Evolutionary conservation across 495 filamentous ascomycete species (phyloP).

Genomic region (Alectoria sarmentosa): DNA sequence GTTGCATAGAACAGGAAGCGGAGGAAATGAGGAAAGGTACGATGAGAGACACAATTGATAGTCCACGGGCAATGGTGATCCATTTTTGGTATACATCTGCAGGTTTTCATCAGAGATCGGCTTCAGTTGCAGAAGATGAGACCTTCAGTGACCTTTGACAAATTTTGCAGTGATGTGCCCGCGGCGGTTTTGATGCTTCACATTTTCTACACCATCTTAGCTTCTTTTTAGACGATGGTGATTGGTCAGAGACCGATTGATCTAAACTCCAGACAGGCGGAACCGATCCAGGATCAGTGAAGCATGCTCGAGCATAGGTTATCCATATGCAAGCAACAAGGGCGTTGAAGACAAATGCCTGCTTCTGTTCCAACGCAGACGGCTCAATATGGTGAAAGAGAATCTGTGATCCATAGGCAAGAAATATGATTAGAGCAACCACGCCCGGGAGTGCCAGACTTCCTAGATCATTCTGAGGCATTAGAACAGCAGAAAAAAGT

Average conservation of each 20-base stretch:
- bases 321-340: slow-evolving; percentile 68
- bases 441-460: slow-evolving; percentile 17
- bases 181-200: slow-evolving; percentile 69
- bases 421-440: slow-evolving; percentile 57
- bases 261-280: slow-evolving; percentile 30
- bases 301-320: slow-evolving; percentile 70
- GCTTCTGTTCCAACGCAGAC: slow-evolving; percentile 50
- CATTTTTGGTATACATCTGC: slow-evolving; percentile 89
- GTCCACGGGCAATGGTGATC: slow-evolving; percentile 99
- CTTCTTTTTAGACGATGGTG: slow-evolving; percentile 28
- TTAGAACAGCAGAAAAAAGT: neutral
- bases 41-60: slow-evolving; percentile 82
- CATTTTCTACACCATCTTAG: slow-evolving; percentile 84
- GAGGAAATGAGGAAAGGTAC: slow-evolving; percentile 82
- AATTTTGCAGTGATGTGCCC: slow-evolving; percentile 86
- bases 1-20: slow-evolving; percentile 81
- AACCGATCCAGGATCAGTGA: slow-evolving; percentile 64
- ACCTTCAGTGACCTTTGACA: slow-evolving; percentile 55
- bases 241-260: slow-evolving; percentile 8
- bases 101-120: neutral
- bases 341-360: slow-evolving; percentile 66
- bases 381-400: slow-evolving; percentile 72
- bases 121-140: neutral
- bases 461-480: slow-evolving; percentile 4
- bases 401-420: slow-evolving; percentile 77